Evolutionary conservation across 176 grass and related monocot species (phyloP).

Genomic region (Hordeum marinum): DNA sequence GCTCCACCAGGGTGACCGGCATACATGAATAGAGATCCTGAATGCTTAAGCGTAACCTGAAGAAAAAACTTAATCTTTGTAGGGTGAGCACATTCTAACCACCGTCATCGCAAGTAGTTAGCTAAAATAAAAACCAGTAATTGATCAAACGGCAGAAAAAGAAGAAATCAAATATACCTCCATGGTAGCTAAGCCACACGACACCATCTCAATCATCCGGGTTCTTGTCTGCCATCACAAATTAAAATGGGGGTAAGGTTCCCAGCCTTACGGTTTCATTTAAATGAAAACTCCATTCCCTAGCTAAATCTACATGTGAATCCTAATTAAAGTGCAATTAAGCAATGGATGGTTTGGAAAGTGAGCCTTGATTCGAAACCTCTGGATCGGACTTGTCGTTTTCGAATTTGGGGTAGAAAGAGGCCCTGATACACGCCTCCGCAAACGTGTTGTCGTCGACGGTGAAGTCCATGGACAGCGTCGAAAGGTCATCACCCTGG

Average conservation of each 20-base stretch:
- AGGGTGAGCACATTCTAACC: conserved; percentile 2
- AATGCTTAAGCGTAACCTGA: conserved; percentile 92
- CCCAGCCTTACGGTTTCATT: not conserved
- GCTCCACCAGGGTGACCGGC: conserved; percentile 75
- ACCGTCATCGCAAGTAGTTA: not conserved
- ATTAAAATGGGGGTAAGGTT: not conserved
- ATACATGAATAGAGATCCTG: conserved; percentile 97
- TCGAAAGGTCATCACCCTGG: conserved; percentile 24
- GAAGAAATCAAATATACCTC: conserved; percentile 49
- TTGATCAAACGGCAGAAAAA: conserved; percentile 6
- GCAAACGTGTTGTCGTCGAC: conserved; percentile 55
- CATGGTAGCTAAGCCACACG: conserved; percentile 60
- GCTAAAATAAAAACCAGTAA: not conserved
- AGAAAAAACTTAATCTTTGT: conserved; percentile 2
- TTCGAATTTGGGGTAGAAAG: conserved; percentile 94
- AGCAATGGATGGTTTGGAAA: not conserved
- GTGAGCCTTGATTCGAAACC: conserved; percentile 15
- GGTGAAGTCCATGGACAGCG: conserved; percentile 37
- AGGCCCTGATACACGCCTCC: conserved; percentile 68
- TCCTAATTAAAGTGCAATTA: not conserved
- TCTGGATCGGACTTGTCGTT: conserved; percentile 86
- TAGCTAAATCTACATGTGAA: not conserved
- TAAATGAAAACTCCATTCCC: not conserved
- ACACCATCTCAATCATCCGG: conserved; percentile 85
- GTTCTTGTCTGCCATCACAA: conserved; percentile 48